Base-by-base conservation (phyloP, 768 basidiomycete genomes). In the Hericium erinaceus region DNA sequence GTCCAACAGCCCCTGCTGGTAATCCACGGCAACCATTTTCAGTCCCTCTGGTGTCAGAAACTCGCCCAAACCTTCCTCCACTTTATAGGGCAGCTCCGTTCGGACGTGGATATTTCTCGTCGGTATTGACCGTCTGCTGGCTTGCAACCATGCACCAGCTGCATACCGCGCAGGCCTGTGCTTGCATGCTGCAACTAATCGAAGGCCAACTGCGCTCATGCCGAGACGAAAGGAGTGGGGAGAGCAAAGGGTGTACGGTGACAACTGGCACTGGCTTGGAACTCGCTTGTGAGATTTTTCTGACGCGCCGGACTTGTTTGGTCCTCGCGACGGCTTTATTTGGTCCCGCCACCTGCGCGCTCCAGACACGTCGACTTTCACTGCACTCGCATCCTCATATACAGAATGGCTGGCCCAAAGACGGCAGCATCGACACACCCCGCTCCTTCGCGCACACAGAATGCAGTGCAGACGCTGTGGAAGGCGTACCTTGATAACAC, bases 1-100 rank as follows among this genome's bases (percentile, higher is more conserved):
- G 56, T 85, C 77, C 57, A 95, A 71, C 37, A 95, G 75, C 9
- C 93, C 93, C 59, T 89, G 79, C 68, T 95, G 93, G 71, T 89
- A 97, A 65, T 95, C 92, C 52, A 83, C 76, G 3, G 86, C 86
- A 52, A 93, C 74, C 58, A 80, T 79, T 60, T 79, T 80, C 58
- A 94, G 77, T 1, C 87, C 87, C n/a, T 68, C 64, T 20, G 89
- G 84, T 1, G 88, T 82, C 65, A 94, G 74, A 69, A 95, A 95
- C 20, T 83, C 74, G 48, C 87, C 88, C 37, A 95, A 74, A 18
- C 92, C 93, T 41, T 80, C 73, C 48, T 89, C 81, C 28, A 85
- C 67, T 9, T 77, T 70, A 73, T 92, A 94, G 1, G 82, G 82
- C 28, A 90, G 78, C 10, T 70, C 65, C 63, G 73, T 75, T 57